phyloP scores from a whole-genome alignment of 169 alveolate species.

The Cryptosporidium sp. region DNA sequence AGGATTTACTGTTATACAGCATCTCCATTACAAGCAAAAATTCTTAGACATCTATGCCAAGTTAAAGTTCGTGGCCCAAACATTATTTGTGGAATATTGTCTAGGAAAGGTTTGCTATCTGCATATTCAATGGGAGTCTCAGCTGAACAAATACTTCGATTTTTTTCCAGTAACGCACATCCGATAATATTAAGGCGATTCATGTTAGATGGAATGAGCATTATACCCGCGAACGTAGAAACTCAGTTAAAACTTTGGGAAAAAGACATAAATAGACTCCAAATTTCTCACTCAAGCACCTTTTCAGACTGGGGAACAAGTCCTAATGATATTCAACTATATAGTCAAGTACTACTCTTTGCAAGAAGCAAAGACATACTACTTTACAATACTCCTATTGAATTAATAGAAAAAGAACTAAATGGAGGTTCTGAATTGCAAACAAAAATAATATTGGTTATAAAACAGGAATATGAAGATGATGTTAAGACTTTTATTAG shows the following conservation, averaged over 20 bases:
- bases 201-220: constrained; percentile 63
- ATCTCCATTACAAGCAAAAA: constrained; percentile 85
- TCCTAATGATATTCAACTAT: constrained; percentile 20
- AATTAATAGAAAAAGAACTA: background rate
- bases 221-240: constrained; percentile 87
- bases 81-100: constrained; percentile 87
- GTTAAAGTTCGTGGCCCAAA: constrained; percentile 89
- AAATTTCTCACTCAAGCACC: constrained; percentile 10
- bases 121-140: constrained; percentile 89
- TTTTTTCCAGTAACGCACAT: constrained; percentile 85
- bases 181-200: constrained; percentile 73
- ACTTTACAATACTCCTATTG: constrained; percentile 16
- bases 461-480: constrained; percentile 50
- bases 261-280: constrained; percentile 86
- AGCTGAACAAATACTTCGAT: constrained; percentile 87
- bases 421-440: background rate
- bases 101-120: constrained; percentile 86
- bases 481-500: constrained; percentile 58
- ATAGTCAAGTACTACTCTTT: constrained; percentile 28
- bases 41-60: constrained; percentile 88
- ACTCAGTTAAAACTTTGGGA: constrained; percentile 90
- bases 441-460: constrained; percentile 6
- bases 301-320: constrained; percentile 68
- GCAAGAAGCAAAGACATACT: constrained; percentile 41
- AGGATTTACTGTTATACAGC: constrained; percentile 90